Evolutionary conservation across 768 basidiomycete genomes (phyloP), one percentile per base, ranked within the genome.

Genomic region (Lyophyllum atratum): DNA sequence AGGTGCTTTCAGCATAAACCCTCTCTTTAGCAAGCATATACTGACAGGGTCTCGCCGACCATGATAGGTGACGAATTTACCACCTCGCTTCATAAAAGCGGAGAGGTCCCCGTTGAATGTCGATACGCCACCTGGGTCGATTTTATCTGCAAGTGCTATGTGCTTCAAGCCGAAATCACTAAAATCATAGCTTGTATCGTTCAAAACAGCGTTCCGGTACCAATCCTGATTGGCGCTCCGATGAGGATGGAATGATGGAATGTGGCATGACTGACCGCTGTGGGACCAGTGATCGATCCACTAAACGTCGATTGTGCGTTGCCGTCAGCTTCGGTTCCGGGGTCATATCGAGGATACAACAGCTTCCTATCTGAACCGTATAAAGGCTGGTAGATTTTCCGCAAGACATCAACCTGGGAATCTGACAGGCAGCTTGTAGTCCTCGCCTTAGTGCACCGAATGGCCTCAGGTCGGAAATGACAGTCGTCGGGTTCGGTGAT

Each of bases 401-500:
- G 28, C 10, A 62, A 39, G 1, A 46, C 57, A 11, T 55, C 54
- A 14, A 58, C 45, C 42, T 62, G 60, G 1, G 47, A 10, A 10
- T 17, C 19, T 4, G 56, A 49, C 6, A 62, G 21, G 45, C 60
- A 62, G 4, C 21, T 26, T 17, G 55, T 43, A 12, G 39, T 39
- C 5, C 34, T 28, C n/a, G 21, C 31, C n/a, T 15, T n/a, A 0
- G n/a, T n/a, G 15, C 60, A 62, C 26, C 29, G n/a, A 11, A 62
- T 25, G 21, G 40, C 45, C 40, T 55, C 54, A 4, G 60, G 57
- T 4, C 49, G 49, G 29, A 62, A 62, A 24, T 62, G 11, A 17
- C 60, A 62, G 5, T 29, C 51, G 28, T 58, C 56, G 12, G 60
- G 60, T 21, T 61, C 56, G 1, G 56, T 57, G 39, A 61, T 51